phyloP scores from a whole-genome alignment of 2,329 filamentous ascomycete genomes.

The Metarhizium album region DNA sequence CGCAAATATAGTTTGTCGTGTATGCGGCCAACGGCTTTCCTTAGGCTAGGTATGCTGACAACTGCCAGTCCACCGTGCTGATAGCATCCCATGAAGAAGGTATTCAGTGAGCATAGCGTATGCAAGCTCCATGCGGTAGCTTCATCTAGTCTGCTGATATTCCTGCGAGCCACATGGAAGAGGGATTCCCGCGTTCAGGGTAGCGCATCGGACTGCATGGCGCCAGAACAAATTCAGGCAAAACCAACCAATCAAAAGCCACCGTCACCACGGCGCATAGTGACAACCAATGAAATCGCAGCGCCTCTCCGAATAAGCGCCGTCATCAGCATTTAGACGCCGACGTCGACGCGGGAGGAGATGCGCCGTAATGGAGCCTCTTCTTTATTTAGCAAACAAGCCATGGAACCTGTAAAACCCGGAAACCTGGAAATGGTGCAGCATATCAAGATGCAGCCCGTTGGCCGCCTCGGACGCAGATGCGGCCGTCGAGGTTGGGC shows the following conservation, averaged over 20 bases:
- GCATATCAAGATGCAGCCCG: not conserved
- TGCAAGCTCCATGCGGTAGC: too few relatives aligned
- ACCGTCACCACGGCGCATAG: slow-evolving; percentile 17
- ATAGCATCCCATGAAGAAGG: too few relatives aligned
- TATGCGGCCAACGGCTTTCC: too few relatives aligned
- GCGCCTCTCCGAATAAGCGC: slow-evolving; percentile 21
- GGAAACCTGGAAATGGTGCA: not conserved
- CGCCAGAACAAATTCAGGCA: too few relatives aligned
- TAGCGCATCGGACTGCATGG: too few relatives aligned
- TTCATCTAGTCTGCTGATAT: too few relatives aligned
- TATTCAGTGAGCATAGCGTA: too few relatives aligned
- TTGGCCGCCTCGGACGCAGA: not conserved
- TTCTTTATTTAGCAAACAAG: not conserved
- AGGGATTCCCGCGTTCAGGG: too few relatives aligned
- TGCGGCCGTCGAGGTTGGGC: not conserved
- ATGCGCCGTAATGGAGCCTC: not conserved
- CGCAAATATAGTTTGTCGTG: too few relatives aligned
- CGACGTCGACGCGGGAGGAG: not conserved
- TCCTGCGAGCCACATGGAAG: too few relatives aligned
- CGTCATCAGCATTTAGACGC: slow-evolving; percentile 20
- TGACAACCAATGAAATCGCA: slow-evolving; percentile 16
- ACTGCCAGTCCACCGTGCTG: too few relatives aligned
- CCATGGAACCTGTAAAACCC: not conserved
- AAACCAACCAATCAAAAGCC: slow-evolving; percentile 18
- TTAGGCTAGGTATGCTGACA: too few relatives aligned